A percentile compares a stretch with the other conserved stretches of the same genome.
These are phyloP conservation scores for Chenopodium formosanum DNA, from an alignment of 148 eudicot genomes.

Conservation along the genomic window DNA sequence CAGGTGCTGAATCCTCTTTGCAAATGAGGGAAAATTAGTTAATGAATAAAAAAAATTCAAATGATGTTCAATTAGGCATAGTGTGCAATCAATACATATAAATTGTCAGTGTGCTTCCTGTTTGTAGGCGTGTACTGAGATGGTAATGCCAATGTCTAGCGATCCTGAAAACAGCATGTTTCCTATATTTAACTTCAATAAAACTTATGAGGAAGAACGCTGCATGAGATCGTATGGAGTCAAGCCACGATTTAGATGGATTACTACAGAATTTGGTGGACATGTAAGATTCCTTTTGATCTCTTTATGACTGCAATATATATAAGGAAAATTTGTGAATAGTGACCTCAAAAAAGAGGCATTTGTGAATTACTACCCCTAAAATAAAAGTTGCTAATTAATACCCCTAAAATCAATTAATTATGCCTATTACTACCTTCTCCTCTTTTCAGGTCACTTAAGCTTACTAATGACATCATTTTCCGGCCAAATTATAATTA, in stretches of 20 bases:
- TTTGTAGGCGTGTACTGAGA: conserved; percentile 89
- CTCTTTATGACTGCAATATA: neutral
- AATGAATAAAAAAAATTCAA: neutral
- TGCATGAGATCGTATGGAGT: conserved; percentile 60
- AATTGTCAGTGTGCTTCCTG: neutral
- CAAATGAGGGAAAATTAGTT: neutral
- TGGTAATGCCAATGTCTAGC: conserved; percentile 96
- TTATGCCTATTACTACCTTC: too few relatives aligned
- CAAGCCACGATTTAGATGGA: conserved; percentile 77
- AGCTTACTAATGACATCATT: too few relatives aligned
- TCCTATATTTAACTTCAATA: conserved; percentile 55
- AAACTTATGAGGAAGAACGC: conserved; percentile 50
- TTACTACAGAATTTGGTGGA: conserved; percentile 91
- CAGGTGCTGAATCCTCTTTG: conserved; percentile 51
- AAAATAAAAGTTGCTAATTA: too few relatives aligned
- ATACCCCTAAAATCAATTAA: too few relatives aligned
- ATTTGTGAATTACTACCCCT: too few relatives aligned
- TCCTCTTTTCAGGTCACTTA: too few relatives aligned
- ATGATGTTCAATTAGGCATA: neutral
- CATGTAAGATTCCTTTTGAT: conserved; percentile 50
- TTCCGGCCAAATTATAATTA: too few relatives aligned
- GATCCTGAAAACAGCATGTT: conserved; percentile 69
- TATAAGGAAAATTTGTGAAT: too few relatives aligned
- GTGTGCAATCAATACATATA: neutral
- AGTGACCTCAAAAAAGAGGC: too few relatives aligned